These are phyloP conservation scores for Termitomyces sp. DNA, from an alignment of 768 basidiomycete species.

Conservation along the genomic window DNA sequence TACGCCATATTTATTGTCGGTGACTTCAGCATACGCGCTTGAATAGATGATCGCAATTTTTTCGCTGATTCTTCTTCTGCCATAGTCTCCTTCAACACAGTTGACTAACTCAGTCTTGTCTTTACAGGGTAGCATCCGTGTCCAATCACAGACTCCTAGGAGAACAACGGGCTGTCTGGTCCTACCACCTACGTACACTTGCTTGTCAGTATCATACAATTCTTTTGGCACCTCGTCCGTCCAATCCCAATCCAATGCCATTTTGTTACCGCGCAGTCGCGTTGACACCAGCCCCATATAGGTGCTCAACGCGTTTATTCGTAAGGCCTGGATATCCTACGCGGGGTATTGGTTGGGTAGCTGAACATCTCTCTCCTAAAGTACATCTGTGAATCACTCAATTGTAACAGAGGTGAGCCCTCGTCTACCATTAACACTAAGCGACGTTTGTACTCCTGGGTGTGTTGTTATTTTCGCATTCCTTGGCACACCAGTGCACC, in stretches of 20 bases:
- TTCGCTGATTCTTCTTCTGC: constrained; percentile 35
- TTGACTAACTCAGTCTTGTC: not conserved
- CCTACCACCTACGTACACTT: constrained; percentile 9
- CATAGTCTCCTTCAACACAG: not conserved
- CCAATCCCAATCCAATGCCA: constrained; percentile 7
- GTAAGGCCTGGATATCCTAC: not conserved
- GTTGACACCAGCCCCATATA: constrained; percentile 12
- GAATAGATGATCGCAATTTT: constrained; percentile 43
- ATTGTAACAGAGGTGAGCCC: constrained; percentile 5
- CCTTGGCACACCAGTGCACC: not conserved
- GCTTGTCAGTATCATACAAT: constrained; percentile 11
- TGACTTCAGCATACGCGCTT: constrained; percentile 31
- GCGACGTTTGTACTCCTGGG: no score
- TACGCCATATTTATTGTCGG: constrained; percentile 69
- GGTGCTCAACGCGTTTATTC: constrained; percentile 1
- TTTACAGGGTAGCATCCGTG: not conserved
- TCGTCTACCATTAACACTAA: not conserved
- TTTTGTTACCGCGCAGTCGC: constrained; percentile 1
- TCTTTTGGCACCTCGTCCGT: constrained; percentile 2
- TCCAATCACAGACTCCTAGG: not conserved
- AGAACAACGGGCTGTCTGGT: not conserved
- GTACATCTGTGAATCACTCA: not conserved
- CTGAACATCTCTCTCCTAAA: not conserved
- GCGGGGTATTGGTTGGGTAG: not conserved
- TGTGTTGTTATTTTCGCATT: not conserved